Evolutionary conservation across 1,284 basidiomycete genomes (phyloP).

Genomic region (Malassezia obtusa): DNA sequence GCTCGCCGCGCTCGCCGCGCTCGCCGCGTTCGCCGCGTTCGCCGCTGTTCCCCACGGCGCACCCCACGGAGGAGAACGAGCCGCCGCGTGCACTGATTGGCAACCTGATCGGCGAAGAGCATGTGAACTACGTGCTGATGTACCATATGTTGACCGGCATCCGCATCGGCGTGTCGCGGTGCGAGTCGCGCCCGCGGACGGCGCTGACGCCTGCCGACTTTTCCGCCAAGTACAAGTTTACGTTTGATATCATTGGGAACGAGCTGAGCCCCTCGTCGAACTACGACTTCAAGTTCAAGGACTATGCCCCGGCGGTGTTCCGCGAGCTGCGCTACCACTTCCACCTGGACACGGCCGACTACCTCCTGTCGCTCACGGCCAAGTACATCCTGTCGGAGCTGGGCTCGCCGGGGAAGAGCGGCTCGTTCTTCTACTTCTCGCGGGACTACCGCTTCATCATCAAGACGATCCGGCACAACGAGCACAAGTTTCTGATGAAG

Average conservation of each 20-base stretch:
- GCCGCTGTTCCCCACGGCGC: conserved; percentile 12
- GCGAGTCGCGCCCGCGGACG: conserved; percentile 84
- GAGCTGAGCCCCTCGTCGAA: conserved; percentile 91
- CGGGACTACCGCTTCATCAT: conserved; percentile 98
- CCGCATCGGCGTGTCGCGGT: conserved; percentile 84
- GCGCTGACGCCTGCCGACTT: conserved; percentile 79
- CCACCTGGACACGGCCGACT: conserved; percentile 90
- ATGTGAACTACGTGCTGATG: conserved; percentile 97
- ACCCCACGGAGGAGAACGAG: conserved; percentile 17
- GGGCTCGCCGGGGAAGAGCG: conserved; percentile 95
- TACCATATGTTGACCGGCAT: conserved; percentile 99
- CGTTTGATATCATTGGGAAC: conserved; percentile 94
- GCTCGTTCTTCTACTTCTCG: conserved; percentile 98
- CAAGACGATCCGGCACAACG: conserved; percentile 89
- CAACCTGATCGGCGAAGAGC: conserved; percentile 89
- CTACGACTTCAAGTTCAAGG: conserved; percentile 98
- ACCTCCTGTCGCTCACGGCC: conserved; percentile 84
- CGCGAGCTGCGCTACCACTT: conserved; percentile 88
- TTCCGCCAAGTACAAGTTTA: conserved; percentile 80
- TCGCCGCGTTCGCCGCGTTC: conserved; percentile 6
- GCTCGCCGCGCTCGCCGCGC: conserved; percentile 3
- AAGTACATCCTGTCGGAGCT: conserved; percentile 97
- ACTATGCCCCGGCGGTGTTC: conserved; percentile 97
- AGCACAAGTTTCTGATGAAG: conserved; percentile 82
- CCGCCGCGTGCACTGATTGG: conserved; percentile 63